Evolutionary conservation across 2,329 filamentous ascomycete genomes (phyloP).

Genomic region (Nemania diffusa): DNA sequence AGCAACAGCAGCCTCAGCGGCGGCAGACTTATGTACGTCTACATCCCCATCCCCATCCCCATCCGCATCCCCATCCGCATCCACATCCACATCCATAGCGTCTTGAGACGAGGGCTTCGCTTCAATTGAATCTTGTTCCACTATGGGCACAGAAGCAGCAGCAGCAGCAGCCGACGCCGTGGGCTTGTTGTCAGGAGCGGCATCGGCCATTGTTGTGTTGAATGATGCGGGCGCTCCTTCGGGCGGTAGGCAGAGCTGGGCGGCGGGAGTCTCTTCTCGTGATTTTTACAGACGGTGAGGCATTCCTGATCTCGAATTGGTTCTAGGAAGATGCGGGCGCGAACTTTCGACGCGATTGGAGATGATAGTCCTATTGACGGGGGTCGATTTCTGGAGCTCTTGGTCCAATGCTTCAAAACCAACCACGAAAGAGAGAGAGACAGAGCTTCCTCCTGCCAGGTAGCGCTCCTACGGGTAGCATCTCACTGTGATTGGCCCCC

Average conservation of each 20-base stretch:
- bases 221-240: background rate
- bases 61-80: background rate
- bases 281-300: background rate
- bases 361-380: background rate
- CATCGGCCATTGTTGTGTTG: conserved; percentile 33
- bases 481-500: conserved; percentile 5
- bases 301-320: conserved; percentile 18
- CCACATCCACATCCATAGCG: conserved; percentile 32
- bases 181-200: conserved; percentile 14
- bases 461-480: conserved; percentile 17
- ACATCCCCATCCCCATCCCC: background rate
- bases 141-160: background rate
- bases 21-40: conserved; percentile 7
- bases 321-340: background rate
- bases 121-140: conserved; percentile 60
- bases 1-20: background rate
- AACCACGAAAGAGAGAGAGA: background rate
- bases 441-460: too few species aligned
- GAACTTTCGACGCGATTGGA: conserved; percentile 8
- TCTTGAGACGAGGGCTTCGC: conserved; percentile 50
- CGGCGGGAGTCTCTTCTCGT: conserved; percentile 10
- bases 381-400: conserved; percentile 2
- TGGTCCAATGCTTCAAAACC: background rate
- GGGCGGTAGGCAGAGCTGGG: background rate
- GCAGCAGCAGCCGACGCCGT: background rate